These are phyloP conservation scores for Taphrina flavorubra DNA, from an alignment of 1,139 yeast genomes.

Conservation along the genomic window DNA sequence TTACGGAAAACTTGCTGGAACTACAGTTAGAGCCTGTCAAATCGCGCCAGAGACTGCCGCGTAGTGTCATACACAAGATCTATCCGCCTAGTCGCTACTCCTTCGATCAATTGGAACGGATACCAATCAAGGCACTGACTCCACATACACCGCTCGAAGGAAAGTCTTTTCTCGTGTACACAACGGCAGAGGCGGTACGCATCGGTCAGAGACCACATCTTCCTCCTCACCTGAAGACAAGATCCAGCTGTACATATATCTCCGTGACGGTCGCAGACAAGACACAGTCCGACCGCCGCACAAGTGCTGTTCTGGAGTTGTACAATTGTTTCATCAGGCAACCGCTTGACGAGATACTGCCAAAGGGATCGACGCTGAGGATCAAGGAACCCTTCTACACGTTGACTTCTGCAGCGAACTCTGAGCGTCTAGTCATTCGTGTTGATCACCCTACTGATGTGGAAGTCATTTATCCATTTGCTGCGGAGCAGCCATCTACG, in stretches of 20 bases:
- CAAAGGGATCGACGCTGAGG: slow-evolving; percentile 16
- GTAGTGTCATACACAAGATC: slow-evolving; percentile 17
- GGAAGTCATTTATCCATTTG: slow-evolving; percentile 3
- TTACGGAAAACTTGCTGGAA: slow-evolving; percentile 10
- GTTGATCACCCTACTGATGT: slow-evolving; percentile 37
- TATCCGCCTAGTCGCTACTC: slow-evolving; percentile 4
- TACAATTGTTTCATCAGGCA: slow-evolving; percentile 17
- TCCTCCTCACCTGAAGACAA: neutral
- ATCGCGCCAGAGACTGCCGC: slow-evolving; percentile 11
- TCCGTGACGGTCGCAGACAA: slow-evolving; percentile 17
- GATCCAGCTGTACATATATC: slow-evolving; percentile 5
- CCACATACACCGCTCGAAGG: slow-evolving; percentile 8
- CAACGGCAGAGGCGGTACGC: slow-evolving; percentile 2
- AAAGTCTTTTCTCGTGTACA: slow-evolving; percentile 2
- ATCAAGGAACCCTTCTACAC: slow-evolving; percentile 29
- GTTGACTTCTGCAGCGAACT: slow-evolving; percentile 4
- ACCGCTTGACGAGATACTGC: slow-evolving; percentile 23
- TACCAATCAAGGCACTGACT: neutral
- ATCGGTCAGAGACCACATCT: slow-evolving; percentile 7
- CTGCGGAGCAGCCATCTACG: neutral
- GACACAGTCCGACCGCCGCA: neutral
- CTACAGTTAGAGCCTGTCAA: slow-evolving; percentile 5
- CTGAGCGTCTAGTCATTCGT: slow-evolving; percentile 18
- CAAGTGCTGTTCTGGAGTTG: slow-evolving; percentile 14
- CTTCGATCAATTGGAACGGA: neutral